Evolutionary conservation across 805 yeast species (phyloP).

Genomic region (Candida maesae): DNA sequence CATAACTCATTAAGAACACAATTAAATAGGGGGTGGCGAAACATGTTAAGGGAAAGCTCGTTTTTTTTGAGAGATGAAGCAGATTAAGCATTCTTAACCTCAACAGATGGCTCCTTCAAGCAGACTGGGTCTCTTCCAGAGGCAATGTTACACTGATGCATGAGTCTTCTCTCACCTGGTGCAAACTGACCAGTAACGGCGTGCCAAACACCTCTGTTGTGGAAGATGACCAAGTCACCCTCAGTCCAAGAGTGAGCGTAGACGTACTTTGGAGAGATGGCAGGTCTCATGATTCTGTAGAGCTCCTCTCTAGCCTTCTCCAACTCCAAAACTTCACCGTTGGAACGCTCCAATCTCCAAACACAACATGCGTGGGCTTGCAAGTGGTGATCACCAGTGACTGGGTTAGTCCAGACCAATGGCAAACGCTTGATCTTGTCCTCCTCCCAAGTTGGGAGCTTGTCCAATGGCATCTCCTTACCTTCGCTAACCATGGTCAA

Average conservation of each 20-base stretch:
- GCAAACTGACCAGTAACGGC: conserved; percentile 88
- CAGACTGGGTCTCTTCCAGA: conserved; percentile 65
- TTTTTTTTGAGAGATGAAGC: too few relatives aligned
- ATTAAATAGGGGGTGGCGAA: neutral
- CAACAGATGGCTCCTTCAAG: conserved; percentile 16
- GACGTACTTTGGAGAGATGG: conserved; percentile 67
- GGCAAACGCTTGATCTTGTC: conserved; percentile 75
- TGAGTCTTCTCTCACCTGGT: conserved; percentile 71
- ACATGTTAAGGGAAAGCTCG: too few relatives aligned
- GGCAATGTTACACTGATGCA: conserved; percentile 94
- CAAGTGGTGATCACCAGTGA: conserved; percentile 75
- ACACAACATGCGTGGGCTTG: conserved; percentile 91
- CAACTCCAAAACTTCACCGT: conserved; percentile 58
- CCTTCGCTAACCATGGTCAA: conserved; percentile 81
- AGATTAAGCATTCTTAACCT: conserved; percentile 5
- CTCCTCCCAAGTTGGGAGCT: conserved; percentile 82
- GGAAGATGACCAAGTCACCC: conserved; percentile 85
- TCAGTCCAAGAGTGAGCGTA: conserved; percentile 80
- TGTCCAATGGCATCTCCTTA: conserved; percentile 59
- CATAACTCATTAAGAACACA: too few relatives aligned
- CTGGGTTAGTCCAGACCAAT: conserved; percentile 89
- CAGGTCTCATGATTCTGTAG: conserved; percentile 79
- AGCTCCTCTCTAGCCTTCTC: conserved; percentile 72
- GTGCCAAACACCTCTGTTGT: conserved; percentile 88
- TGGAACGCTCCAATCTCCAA: conserved; percentile 50